Evolutionary conservation across 2,329 filamentous ascomycete species (phyloP), one percentile per base, ranked within the genome.

Genomic region (Nothomitra cinnamomea): DNA sequence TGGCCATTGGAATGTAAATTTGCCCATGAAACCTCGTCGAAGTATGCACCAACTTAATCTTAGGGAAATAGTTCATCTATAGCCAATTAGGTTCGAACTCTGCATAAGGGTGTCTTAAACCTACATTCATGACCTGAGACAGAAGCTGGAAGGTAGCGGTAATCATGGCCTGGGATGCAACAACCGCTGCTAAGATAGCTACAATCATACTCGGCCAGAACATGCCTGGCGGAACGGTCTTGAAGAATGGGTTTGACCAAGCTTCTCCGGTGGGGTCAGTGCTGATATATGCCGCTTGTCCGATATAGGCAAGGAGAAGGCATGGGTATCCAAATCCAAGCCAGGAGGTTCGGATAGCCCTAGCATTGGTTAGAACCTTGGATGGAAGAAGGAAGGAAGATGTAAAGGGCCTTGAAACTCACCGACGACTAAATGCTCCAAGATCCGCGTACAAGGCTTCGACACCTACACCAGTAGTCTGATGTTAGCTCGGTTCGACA

Each of bases 381-480:
- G 35, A 36, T n/a, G 22, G 35, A 12, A 5, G 21, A 56, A 3
- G 17, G 4, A 13, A 15, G 36, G n/a, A 13, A 2, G 24, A 42
- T 19, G 25, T 42, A 15, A 49, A 1, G 22, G 10, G n/a, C 4
- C 22, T 1, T 1, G 7, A 8, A 2, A 17, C 38, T 28, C 36
- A 53, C 47, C 24, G 60, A 51, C 76, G 73, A 64, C 76, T 78
- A 64, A 89, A 89, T 21, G 85, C 85, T 35, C 84, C 85, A 5
- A 89, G 70, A 60, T 89, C 84, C 2, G 85, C 84, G 61, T 87
- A 89, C 1, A 89, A 70, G 1, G 84, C 83, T 63, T 88, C 85
- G n/a, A 85, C 82, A 43, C 65, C 56, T 54, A 22, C 40, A 8
- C 13, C n/a, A 24, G 8, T 36, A n/a, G 40, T n/a, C 36, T 13